Evolutionary conservation across 192 early-diverging fungal genomes (phyloP).

Genomic region (Phycomyces blakesleeanus): DNA sequence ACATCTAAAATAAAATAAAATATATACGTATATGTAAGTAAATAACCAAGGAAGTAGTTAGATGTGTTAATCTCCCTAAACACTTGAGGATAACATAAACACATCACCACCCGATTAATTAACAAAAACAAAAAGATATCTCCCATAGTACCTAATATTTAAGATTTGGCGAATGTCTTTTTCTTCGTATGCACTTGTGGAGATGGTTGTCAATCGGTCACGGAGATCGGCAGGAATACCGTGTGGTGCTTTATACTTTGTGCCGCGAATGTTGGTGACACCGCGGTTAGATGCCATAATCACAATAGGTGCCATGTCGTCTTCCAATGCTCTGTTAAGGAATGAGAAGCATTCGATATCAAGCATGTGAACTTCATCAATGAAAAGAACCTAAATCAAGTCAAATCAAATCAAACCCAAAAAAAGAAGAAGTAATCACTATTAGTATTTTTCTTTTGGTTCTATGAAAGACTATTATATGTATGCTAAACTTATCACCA

Average conservation of each 20-base stretch:
- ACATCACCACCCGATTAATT: too few species aligned
- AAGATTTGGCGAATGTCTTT: constrained; percentile 87
- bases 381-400: constrained; percentile 72
- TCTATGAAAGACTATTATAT: too few species aligned
- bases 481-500: too few species aligned
- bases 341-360: constrained; percentile 99
- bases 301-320: constrained; percentile 93
- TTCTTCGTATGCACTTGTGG: constrained; percentile 82
- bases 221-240: constrained; percentile 96
- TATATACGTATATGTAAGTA: too few species aligned
- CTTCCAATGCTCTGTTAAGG: constrained; percentile 95
- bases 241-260: constrained; percentile 94
- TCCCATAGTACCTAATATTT: constrained; percentile 58
- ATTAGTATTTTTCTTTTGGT: too few species aligned
- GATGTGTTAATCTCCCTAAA: not conserved
- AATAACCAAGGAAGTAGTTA: not conserved
- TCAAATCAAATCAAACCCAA: not conserved
- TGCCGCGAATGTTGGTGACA: constrained; percentile 91
- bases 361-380: constrained; percentile 99
- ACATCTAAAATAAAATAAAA: too few species aligned
- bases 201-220: constrained; percentile 93
- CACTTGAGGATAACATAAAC: too few species aligned
- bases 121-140: too few species aligned
- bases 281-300: constrained; percentile 99
- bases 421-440: too few species aligned